Percentiles rank a stretch among this genome's conserved stretches.
Conservation (phyloP, 169 alveolate genomes). For the Babesia divergens region DNA sequence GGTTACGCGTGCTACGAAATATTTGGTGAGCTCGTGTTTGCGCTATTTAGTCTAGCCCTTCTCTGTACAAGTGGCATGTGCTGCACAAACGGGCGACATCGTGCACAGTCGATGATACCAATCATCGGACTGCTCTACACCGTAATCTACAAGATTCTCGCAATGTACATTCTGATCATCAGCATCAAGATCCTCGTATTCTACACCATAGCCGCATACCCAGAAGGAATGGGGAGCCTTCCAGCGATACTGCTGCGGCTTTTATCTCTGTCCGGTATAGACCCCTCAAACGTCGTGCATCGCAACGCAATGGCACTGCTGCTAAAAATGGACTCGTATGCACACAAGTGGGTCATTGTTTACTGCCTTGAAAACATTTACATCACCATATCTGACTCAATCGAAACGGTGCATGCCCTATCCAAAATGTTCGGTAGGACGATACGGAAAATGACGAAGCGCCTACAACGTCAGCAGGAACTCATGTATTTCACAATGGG, state of each 20-base stretch:
- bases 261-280: not conserved
- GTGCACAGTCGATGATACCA: conserved; percentile 51
- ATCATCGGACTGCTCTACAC: conserved; percentile 39
- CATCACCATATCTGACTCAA: conserved; percentile 50
- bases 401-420: conserved; percentile 26
- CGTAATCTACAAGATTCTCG: conserved; percentile 48
- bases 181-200: conserved; percentile 26
- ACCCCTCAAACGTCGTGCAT: not conserved
- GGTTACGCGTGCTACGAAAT: conserved; percentile 49
- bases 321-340: conserved; percentile 12
- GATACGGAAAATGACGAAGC: not conserved
- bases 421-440: not conserved
- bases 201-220: conserved; percentile 14
- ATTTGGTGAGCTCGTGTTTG: conserved; percentile 58
- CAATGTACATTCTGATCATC: conserved; percentile 34
- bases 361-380: conserved; percentile 54
- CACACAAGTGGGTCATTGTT: conserved; percentile 24
- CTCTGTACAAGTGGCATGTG: conserved; percentile 39
- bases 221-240: not conserved
- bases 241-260: not conserved
- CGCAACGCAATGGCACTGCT: conserved; percentile 3
- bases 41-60: conserved; percentile 42
- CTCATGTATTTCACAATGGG: conserved; percentile 29
- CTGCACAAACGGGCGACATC: conserved; percentile 32
- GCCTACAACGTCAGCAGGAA: conserved; percentile 28